Evolutionary conservation across 2,329 filamentous ascomycete species (phyloP), one percentile per base, ranked within the genome.

Genomic region (Grosmannia huntii): DNA sequence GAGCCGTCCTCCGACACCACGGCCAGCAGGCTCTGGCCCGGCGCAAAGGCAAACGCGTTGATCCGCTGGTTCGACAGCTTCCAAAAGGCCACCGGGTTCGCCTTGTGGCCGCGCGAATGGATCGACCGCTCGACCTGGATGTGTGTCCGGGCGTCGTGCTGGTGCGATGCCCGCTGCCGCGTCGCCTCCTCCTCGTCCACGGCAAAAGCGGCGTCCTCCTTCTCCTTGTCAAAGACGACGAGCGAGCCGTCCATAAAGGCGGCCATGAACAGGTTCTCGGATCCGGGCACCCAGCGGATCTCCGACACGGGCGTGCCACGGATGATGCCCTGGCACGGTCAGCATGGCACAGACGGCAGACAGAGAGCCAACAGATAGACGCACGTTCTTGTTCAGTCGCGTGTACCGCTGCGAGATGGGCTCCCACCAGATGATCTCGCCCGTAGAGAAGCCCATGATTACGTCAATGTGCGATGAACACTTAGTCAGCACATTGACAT

Each of bases 351-450:
- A n/a, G n/a, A n/a, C n/a, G n/a, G n/a, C 41, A 23, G 36, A 48
- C 5, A 28, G 28, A 21, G 4, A 46, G 4, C 14, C 11, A 25
- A 33, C 50, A 36, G n/a, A 55, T 14, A 61, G 11, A n/a, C 79
- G 65, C 72, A 87, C 86, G 69, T 97, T 97, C 74, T 99, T 99
- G 69, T 99, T 99, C 66, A 99, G 79, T 23, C 94, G 85, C 3
- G 90, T 89, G 71, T 99, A 99, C 68, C 95, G 90, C 66, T 97
- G 92, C 46, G 90, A 92, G 66, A 96, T 89, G 12, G 94, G 91
- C 71, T 99, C 94, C 76, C 94, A 97, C 94, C 94, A 99, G 62
- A 99, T 92, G 53, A 99, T 90, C 70, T 99, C 94, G 46, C 91
- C 90, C 0, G 91, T 95, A 7, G 92, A 96, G 67, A 96, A 97